Percentiles rank a stretch among this genome's conserved stretches.
phyloP scores from a whole-genome alignment of 2,329 filamentous ascomycete genomes.

The Ophiocordyceps camponoti-saundersi region DNA sequence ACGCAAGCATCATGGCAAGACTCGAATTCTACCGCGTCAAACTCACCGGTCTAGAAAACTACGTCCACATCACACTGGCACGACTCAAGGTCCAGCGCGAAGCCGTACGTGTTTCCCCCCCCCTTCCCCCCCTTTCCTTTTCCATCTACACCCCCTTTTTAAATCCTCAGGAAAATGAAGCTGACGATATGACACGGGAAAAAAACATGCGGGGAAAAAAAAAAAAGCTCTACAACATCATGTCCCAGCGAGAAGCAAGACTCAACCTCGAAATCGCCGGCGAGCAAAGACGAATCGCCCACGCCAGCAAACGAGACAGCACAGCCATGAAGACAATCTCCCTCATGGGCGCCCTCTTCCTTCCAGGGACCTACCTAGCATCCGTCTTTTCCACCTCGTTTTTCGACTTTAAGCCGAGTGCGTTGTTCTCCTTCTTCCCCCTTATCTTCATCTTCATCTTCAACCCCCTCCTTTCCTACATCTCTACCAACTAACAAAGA shows the following conservation, averaged over 20 bases:
- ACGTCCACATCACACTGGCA: constrained; percentile 44
- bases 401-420: constrained; percentile 38
- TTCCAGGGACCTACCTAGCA: constrained; percentile 44
- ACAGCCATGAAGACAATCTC: constrained; percentile 50
- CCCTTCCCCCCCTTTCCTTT: neutral
- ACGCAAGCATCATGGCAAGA: constrained; percentile 33
- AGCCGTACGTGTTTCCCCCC: constrained; percentile 27
- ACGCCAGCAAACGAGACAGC: constrained; percentile 43
- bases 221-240: constrained; percentile 44
- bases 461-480: neutral
- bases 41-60: constrained; percentile 43
- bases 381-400: constrained; percentile 52
- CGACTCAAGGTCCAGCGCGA: constrained; percentile 43
- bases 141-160: too few species aligned
- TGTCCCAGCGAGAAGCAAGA: constrained; percentile 46
- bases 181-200: neutral
- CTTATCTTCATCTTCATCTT: neutral
- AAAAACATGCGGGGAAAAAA: neutral
- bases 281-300: constrained; percentile 40
- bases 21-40: constrained; percentile 45
- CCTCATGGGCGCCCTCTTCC: constrained; percentile 43
- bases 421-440: constrained; percentile 12
- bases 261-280: constrained; percentile 46
- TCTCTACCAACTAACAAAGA: too few species aligned
- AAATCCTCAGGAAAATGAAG: too few species aligned